Evolutionary conservation across 768 basidiomycete genomes (phyloP).

Genomic region (Cyclocybe cylindracea): DNA sequence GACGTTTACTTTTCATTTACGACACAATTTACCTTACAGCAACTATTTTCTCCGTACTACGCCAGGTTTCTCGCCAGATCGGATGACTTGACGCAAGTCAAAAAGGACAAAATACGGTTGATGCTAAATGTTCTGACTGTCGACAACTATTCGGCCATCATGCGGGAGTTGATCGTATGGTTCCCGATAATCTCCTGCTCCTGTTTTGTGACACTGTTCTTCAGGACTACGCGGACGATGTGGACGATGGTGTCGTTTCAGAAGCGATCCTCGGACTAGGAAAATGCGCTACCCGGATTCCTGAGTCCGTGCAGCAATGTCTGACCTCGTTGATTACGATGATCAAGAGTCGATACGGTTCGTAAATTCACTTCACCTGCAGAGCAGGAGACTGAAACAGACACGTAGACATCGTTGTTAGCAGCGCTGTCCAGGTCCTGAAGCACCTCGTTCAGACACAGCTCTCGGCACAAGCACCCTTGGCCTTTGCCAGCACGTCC

Average conservation of each 20-base stretch:
- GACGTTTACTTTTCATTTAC: neutral
- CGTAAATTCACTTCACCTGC: constrained; percentile 16
- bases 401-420: constrained; percentile 68
- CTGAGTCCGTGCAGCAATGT: constrained; percentile 71
- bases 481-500: constrained; percentile 21
- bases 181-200: neutral
- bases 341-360: constrained; percentile 78
- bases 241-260: constrained; percentile 68
- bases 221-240: constrained; percentile 83
- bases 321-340: constrained; percentile 75
- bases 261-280: constrained; percentile 82
- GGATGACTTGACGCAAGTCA: constrained; percentile 65
- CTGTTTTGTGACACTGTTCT: neutral
- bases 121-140: constrained; percentile 63
- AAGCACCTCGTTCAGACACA: constrained; percentile 81
- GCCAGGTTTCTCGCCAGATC: constrained; percentile 69
- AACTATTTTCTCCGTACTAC: constrained; percentile 64
- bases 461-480: constrained; percentile 36
- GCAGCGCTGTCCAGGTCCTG: constrained; percentile 80
- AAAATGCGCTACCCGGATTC: constrained; percentile 65
- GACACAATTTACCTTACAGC: constrained; percentile 33
- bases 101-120: constrained; percentile 74
- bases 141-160: constrained; percentile 69
- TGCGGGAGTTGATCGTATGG: constrained; percentile 85
- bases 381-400: neutral